A percentile compares a stretch with the other conserved stretches of the same genome.
Conservation (phyloP, 83 land plant genomes). For the Larix sibirica region DNA sequence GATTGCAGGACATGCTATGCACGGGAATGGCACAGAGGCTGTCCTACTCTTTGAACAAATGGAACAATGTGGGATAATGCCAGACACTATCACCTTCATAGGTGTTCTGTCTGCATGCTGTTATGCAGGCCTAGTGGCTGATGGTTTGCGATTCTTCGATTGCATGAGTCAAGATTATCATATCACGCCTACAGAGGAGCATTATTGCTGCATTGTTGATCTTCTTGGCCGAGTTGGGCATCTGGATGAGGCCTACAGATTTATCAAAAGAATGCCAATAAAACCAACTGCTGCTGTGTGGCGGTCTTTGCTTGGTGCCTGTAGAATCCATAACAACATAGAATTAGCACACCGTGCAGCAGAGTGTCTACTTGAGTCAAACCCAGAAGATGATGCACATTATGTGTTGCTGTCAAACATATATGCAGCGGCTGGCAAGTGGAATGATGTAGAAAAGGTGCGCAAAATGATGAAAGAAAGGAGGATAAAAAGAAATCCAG, state of each 20-base stretch:
- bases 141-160: constrained; percentile 26
- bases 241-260: constrained; percentile 20
- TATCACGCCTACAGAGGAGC: constrained; percentile 31
- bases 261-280: constrained; percentile 32
- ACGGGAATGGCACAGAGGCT: constrained; percentile 26
- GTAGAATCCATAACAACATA: constrained; percentile 23
- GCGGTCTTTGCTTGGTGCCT: constrained; percentile 38
- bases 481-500: not conserved
- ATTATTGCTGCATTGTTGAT: constrained; percentile 44
- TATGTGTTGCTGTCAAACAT: constrained; percentile 26
- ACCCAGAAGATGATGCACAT: constrained; percentile 19
- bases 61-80: constrained; percentile 13
- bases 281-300: constrained; percentile 25
- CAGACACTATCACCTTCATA: constrained; percentile 31
- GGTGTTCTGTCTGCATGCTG: constrained; percentile 39
- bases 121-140: constrained; percentile 32
- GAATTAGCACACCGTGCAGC: constrained; percentile 24
- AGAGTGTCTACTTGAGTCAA: constrained; percentile 16
- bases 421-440: constrained; percentile 2
- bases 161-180: constrained; percentile 25
- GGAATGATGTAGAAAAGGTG: not conserved
- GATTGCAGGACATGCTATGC: constrained; percentile 39
- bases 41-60: constrained; percentile 32
- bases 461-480: constrained; percentile 8
- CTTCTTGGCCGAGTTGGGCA: constrained; percentile 30